Base-by-base conservation (phyloP, 371 early-diverging fungal genomes). In the Nosema granulosis region DNA sequence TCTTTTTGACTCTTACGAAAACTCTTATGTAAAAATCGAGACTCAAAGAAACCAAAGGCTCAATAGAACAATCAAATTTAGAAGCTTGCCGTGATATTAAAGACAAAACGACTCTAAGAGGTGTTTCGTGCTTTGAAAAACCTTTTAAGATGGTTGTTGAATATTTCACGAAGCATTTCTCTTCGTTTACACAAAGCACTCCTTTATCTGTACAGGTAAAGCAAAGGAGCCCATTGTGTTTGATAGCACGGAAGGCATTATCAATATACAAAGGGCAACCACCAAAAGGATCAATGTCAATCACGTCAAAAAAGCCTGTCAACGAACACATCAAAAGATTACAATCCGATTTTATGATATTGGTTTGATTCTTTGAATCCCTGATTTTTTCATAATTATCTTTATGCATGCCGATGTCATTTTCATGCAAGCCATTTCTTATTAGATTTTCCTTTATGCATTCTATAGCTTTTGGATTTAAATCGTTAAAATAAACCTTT, bases 161-260 rank as follows among this genome's bases (percentile, higher is more conserved):
- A 81, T 99, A 98, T 84, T 96, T 96, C 20, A 90, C 89, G 86
- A 88, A 95, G 81, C 96, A 93, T 75, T 85, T 85, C 18, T 43
- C 68, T 43, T 75, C 77, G 56, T 84, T 84, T 16, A 95, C 92
- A 74, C 95, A 93, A 3, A 99, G 87, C 9, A 95, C 91, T 11
- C 93, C 95, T 84, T 95, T 88, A 88, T 99, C 99, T 0, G 99
- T 99, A 86, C 96, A 94, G 1, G 99, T 99, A 29, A 99, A 90
- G 84, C 95, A 95, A 28, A 99, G 86, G 29, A 99, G 85, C 85
- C 93, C 99, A 61, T 94, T 95, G 69, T 93, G 91, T 54, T 89
- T 87, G 6, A 96, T 92, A 0, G 92, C 88, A 75, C 93, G 92
- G 0, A 98, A 90, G 11, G 97, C 96, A 32, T 89, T 93, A 79